Evolutionary conservation across 441 rosid species (phyloP).

Genomic region (Manihot esculenta): DNA sequence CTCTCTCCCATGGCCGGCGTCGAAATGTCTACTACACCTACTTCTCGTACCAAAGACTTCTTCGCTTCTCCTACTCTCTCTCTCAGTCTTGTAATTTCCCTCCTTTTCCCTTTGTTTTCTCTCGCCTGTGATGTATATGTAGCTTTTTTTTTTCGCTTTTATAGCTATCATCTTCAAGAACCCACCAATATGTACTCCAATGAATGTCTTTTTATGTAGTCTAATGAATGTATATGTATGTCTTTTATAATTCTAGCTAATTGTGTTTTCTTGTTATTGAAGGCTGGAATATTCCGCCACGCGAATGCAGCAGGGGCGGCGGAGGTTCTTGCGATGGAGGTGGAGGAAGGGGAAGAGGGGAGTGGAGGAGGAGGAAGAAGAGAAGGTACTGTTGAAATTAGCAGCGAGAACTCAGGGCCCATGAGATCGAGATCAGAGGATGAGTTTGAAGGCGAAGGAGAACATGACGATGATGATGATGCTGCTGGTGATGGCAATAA

Average conservation of each 20-base stretch:
- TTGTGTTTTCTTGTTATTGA: slow-evolving; percentile 2
- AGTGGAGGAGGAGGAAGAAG: slow-evolving; percentile 40
- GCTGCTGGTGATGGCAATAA: slow-evolving; percentile 47
- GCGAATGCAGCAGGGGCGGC: slow-evolving; percentile 41
- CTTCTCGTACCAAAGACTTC: slow-evolving; percentile 78
- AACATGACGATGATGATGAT: slow-evolving; percentile 52
- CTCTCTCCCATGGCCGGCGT: slow-evolving; percentile 79
- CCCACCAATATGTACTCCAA: slow-evolving; percentile 1
- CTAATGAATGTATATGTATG: neutral
- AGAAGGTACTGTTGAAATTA: slow-evolving; percentile 80
- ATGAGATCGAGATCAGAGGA: slow-evolving; percentile 88
- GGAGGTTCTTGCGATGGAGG: slow-evolving; percentile 42
- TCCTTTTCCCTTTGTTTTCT: neutral
- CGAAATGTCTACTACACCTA: slow-evolving; percentile 83
- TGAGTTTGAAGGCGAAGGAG: slow-evolving; percentile 62
- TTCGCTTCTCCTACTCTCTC: slow-evolving; percentile 98
- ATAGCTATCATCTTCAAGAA: slow-evolving; percentile 14
- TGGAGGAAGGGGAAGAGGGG: slow-evolving; percentile 39
- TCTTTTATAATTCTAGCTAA: too few species aligned
- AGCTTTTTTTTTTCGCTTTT: neutral
- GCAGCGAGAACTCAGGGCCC: slow-evolving; percentile 92
- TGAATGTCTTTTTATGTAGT: neutral
- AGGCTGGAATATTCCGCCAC: slow-evolving; percentile 95
- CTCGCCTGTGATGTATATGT: neutral
- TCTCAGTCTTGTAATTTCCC: slow-evolving; percentile 67